These are phyloP conservation scores for Pyronema domesticum DNA, from an alignment of 495 filamentous ascomycete species.

Conservation along the genomic window DNA sequence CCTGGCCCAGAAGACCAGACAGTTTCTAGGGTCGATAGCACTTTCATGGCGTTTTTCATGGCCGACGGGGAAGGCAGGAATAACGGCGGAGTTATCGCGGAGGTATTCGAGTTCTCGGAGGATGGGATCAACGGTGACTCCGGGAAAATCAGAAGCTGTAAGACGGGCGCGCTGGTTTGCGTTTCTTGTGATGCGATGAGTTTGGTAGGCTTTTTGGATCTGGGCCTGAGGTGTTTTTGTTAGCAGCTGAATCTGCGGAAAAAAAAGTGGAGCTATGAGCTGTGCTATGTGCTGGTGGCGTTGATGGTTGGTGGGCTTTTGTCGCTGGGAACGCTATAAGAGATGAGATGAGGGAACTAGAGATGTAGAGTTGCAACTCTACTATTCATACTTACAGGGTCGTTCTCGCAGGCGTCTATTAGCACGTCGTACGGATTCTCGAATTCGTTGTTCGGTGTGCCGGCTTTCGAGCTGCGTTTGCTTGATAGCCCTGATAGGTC, in stretches of 20 bases:
- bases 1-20: slow-evolving; percentile 72
- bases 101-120: slow-evolving; percentile 38
- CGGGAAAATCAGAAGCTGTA: slow-evolving; percentile 45
- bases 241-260: neutral
- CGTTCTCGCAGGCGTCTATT: slow-evolving; percentile 40
- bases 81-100: slow-evolving; percentile 5
- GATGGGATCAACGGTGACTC: slow-evolving; percentile 57
- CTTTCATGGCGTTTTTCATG: neutral
- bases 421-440: slow-evolving; percentile 64
- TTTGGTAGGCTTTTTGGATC: slow-evolving; percentile 55
- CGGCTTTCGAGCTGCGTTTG: neutral
- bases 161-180: slow-evolving; percentile 50
- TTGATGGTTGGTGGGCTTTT: neutral
- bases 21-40: slow-evolving; percentile 49
- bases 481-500: slow-evolving; percentile 35
- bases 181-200: slow-evolving; percentile 57
- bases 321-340: too few relatives aligned
- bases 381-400: slow-evolving; percentile 32
- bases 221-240: slow-evolving; percentile 30
- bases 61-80: slow-evolving; percentile 30
- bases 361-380: neutral
- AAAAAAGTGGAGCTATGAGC: neutral
- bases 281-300: neutral
- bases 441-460: slow-evolving; percentile 26
- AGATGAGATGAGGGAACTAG: too few relatives aligned